Evolutionary conservation across 768 basidiomycete genomes (phyloP).

Genomic region (Gloeophyllum trabeum): DNA sequence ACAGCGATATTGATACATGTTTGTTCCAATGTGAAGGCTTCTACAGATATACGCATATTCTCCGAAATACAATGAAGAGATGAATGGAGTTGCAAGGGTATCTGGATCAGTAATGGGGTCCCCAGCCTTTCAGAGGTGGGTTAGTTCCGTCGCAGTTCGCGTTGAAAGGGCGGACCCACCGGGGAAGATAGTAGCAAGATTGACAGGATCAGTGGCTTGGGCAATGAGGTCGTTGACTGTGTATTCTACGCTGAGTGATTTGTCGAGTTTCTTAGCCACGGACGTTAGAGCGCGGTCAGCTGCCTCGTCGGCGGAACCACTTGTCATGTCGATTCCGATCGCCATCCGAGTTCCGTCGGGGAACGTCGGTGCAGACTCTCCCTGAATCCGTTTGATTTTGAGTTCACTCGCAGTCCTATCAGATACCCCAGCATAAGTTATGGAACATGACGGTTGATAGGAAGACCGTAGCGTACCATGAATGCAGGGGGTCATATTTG

Average conservation of each 20-base stretch:
- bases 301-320: conserved; percentile 67
- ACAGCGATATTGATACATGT: too few relatives aligned
- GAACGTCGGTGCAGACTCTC: conserved; percentile 14
- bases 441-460: background rate
- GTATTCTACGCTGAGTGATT: conserved; percentile 80
- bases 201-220: conserved; percentile 68
- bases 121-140: background rate
- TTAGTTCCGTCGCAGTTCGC: background rate
- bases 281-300: conserved; percentile 81
- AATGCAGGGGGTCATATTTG: conserved; percentile 91
- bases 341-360: conserved; percentile 23
- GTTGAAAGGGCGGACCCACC: conserved; percentile 30
- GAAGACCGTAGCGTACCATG: conserved; percentile 47
- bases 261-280: conserved; percentile 76
- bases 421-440: background rate
- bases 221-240: conserved; percentile 89
- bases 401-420: conserved; percentile 74
- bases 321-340: conserved; percentile 50
- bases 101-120: background rate
- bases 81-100: too few relatives aligned
- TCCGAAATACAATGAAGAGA: too few relatives aligned
- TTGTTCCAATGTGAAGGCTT: too few relatives aligned
- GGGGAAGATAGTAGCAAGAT: conserved; percentile 67
- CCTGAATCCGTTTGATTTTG: conserved; percentile 58
- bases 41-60: too few relatives aligned